These are phyloP conservation scores for Emergomyces orientalis DNA, from an alignment of 2,329 filamentous ascomycete species.

Conservation along the genomic window DNA sequence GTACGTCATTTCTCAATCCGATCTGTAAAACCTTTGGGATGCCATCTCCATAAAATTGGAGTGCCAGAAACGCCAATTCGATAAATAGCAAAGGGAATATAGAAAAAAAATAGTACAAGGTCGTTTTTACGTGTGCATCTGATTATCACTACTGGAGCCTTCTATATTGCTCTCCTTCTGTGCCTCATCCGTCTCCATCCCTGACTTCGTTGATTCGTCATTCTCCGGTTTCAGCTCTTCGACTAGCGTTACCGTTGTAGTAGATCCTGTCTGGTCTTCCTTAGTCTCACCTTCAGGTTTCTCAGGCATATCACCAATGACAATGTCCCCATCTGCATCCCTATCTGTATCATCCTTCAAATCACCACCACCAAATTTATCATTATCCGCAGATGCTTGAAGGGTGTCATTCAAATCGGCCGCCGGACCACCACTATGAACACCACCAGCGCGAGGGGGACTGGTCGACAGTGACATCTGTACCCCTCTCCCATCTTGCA, in stretches of 20 bases:
- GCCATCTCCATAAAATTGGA: not conserved
- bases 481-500: constrained; percentile 50
- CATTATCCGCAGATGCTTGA: constrained; percentile 12
- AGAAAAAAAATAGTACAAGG: not conserved
- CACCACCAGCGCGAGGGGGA: constrained; percentile 16
- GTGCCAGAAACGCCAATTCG: not conserved
- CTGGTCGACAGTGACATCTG: constrained; percentile 29
- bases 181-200: not conserved
- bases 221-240: not conserved
- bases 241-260: not conserved
- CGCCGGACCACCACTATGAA: constrained; percentile 14
- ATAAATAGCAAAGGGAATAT: not conserved
- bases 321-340: constrained; percentile 34
- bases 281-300: not conserved
- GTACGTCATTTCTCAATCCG: not conserved
- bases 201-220: not conserved
- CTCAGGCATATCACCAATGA: constrained; percentile 24
- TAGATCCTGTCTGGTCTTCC: not conserved
- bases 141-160: not conserved
- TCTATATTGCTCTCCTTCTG: not conserved
- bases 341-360: constrained; percentile 13
- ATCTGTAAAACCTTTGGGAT: not conserved
- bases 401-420: constrained; percentile 12
- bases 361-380: constrained; percentile 8
- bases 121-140: not conserved